Conservation (phyloP, 140 eudicot species). For the Cichorium intybus region DNA sequence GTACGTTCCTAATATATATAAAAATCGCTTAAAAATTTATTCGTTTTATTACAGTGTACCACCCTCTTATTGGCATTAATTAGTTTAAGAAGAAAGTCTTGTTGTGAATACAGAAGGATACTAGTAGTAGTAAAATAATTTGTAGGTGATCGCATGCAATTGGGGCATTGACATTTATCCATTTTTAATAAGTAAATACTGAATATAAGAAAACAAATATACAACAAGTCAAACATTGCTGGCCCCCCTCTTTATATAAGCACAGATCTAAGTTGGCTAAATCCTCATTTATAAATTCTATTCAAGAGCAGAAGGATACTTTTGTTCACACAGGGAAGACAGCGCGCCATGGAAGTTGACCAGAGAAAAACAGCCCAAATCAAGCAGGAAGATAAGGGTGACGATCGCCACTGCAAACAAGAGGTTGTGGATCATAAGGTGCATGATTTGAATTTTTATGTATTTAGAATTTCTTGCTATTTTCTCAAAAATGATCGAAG, state of each 20-base stretch:
- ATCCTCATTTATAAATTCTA: slow-evolving; percentile 22
- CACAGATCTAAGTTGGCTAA: slow-evolving; percentile 35
- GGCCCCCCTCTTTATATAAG: slow-evolving; percentile 51
- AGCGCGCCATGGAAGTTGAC: slow-evolving; percentile 40
- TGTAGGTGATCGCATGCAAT: slow-evolving; percentile 38
- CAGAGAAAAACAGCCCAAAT: slow-evolving; percentile 24
- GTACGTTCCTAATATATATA: not conserved
- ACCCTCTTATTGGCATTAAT: not conserved
- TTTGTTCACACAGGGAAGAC: slow-evolving; percentile 8
- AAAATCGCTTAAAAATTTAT: not conserved
- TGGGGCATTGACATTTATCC: slow-evolving; percentile 57
- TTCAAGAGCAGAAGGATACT: slow-evolving; percentile 14
- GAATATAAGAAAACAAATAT: slow-evolving; percentile 39
- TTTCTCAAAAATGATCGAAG: not conserved
- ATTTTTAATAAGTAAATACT: slow-evolving; percentile 24
- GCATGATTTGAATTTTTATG: not conserved
- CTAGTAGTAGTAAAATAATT: slow-evolving; percentile 28
- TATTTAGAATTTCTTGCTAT: not conserved
- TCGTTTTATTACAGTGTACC: not conserved
- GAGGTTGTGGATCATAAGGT: slow-evolving; percentile 14
- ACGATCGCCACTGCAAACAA: slow-evolving; percentile 32
- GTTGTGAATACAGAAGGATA: slow-evolving; percentile 10
- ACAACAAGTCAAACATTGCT: slow-evolving; percentile 57
- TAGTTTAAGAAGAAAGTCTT: slow-evolving; percentile 2
- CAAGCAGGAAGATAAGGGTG: slow-evolving; percentile 42